Percentiles rank a stretch among this genome's conserved stretches.
These are phyloP conservation scores for Chloris gayana DNA, from an alignment of 176 grass and related monocot species.

Conservation along the genomic window DNA sequence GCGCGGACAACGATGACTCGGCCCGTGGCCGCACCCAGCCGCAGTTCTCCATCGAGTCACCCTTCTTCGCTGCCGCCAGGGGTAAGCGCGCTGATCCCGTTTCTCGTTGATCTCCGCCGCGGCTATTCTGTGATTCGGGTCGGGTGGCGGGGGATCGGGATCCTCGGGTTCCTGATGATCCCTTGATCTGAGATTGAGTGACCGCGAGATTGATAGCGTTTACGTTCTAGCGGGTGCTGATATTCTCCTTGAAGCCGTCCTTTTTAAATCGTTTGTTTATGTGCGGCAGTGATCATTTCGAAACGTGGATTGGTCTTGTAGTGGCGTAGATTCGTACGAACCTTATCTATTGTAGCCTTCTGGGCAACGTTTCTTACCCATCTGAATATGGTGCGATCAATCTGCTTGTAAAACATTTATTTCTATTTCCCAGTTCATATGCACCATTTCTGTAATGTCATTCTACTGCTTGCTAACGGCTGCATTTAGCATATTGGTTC, in stretches of 20 bases:
- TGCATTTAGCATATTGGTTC: background rate
- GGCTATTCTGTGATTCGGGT: conserved; percentile 23
- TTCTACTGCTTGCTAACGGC: background rate
- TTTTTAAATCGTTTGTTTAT: background rate
- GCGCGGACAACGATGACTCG: conserved; percentile 30
- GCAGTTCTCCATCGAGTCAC: conserved; percentile 39
- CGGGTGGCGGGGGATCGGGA: background rate
- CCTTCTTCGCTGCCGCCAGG: conserved; percentile 44
- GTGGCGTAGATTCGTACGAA: background rate
- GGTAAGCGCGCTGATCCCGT: conserved; percentile 12
- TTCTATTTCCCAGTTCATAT: background rate
- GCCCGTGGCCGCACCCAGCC: conserved; percentile 4
- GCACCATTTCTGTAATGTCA: background rate
- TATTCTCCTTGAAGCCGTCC: background rate
- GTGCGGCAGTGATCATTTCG: conserved; percentile 12
- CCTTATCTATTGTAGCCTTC: background rate
- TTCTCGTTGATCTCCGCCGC: background rate
- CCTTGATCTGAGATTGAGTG: conserved; percentile 2
- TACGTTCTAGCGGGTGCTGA: background rate
- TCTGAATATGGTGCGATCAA: background rate
- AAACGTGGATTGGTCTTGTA: conserved; percentile 3
- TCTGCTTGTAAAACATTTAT: background rate
- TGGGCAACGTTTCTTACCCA: background rate
- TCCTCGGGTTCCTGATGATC: background rate
- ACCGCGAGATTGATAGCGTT: background rate